Conservation (phyloP, 805 yeast species). For the Geotrichum ghanense region DNA sequence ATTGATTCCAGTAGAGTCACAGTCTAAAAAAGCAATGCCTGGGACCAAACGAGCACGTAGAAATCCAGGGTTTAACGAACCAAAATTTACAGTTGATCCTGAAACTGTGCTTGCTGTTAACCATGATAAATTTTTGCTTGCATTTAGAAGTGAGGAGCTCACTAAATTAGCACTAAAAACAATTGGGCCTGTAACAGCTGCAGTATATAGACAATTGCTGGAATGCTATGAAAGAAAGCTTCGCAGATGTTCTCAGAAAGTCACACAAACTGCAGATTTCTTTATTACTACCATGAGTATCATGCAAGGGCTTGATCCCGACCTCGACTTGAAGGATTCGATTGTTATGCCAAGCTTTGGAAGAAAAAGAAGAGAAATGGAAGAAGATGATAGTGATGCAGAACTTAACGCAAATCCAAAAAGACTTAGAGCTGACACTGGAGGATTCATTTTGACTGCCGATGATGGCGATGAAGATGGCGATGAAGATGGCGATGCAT, state of each 20-base stretch:
- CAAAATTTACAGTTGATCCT: slow-evolving; percentile 7
- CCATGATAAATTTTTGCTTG: slow-evolving; percentile 54
- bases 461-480: slow-evolving; percentile 22
- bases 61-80: background rate
- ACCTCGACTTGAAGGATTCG: slow-evolving; percentile 12
- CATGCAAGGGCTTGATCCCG: slow-evolving; percentile 13
- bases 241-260: slow-evolving; percentile 22
- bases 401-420: slow-evolving; percentile 14
- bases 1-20: slow-evolving; percentile 11
- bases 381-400: slow-evolving; percentile 4
- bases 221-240: slow-evolving; percentile 42
- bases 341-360: slow-evolving; percentile 7
- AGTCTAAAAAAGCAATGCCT: background rate
- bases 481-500: slow-evolving; percentile 25
- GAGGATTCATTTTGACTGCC: slow-evolving; percentile 14
- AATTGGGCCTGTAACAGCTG: slow-evolving; percentile 57
- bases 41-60: background rate
- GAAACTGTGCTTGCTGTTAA: slow-evolving; percentile 43
- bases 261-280: slow-evolving; percentile 19
- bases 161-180: slow-evolving; percentile 51
- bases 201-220: slow-evolving; percentile 51
- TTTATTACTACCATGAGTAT: slow-evolving; percentile 29
- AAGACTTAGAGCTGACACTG: slow-evolving; percentile 21
- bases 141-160: slow-evolving; percentile 53
- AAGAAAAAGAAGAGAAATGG: slow-evolving; percentile 5